These are phyloP conservation scores for Trametes gibbosa DNA, from an alignment of 768 basidiomycete genomes.

Conservation along the genomic window DNA sequence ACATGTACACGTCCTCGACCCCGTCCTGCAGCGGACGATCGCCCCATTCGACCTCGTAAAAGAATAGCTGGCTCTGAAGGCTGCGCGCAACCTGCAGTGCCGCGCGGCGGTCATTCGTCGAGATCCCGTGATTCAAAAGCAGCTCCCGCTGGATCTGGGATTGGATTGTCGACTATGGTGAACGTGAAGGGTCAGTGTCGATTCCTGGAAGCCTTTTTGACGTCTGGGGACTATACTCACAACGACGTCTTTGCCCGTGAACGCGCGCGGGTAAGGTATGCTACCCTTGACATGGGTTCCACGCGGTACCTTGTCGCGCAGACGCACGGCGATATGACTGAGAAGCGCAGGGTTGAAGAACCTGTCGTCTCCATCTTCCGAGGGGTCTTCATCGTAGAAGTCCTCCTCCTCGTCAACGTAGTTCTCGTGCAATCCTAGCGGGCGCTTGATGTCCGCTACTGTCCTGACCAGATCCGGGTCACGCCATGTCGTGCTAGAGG, in stretches of 20 bases:
- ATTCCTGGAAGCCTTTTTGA: neutral
- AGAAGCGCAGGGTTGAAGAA: slow-evolving; percentile 89
- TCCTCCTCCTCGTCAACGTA: slow-evolving; percentile 49
- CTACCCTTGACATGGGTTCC: slow-evolving; percentile 89
- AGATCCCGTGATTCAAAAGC: slow-evolving; percentile 68
- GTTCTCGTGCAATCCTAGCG: slow-evolving; percentile 45
- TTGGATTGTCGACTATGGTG: slow-evolving; percentile 77
- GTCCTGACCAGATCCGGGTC: slow-evolving; percentile 29
- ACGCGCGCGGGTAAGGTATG: slow-evolving; percentile 85
- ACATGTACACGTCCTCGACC: slow-evolving; percentile 92
- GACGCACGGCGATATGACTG: slow-evolving; percentile 83
- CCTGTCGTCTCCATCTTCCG: slow-evolving; percentile 54
- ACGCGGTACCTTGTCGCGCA: slow-evolving; percentile 87
- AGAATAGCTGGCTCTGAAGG: slow-evolving; percentile 89
- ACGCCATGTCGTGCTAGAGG: slow-evolving; percentile 22
- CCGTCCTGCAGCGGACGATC: slow-evolving; percentile 77
- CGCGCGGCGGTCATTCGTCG: slow-evolving; percentile 74
- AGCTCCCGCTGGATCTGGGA: slow-evolving; percentile 83
- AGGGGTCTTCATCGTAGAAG: slow-evolving; percentile 51
- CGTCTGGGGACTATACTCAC: slow-evolving; percentile 44
- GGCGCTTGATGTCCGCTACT: slow-evolving; percentile 33
- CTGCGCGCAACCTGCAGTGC: slow-evolving; percentile 88
- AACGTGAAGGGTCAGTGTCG: slow-evolving; percentile 4
- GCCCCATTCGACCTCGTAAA: slow-evolving; percentile 97
- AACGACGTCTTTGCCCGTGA: slow-evolving; percentile 94